Conservation (phyloP, 2,329 filamentous ascomycete species). For the Pseudocercospora macadamiae region DNA sequence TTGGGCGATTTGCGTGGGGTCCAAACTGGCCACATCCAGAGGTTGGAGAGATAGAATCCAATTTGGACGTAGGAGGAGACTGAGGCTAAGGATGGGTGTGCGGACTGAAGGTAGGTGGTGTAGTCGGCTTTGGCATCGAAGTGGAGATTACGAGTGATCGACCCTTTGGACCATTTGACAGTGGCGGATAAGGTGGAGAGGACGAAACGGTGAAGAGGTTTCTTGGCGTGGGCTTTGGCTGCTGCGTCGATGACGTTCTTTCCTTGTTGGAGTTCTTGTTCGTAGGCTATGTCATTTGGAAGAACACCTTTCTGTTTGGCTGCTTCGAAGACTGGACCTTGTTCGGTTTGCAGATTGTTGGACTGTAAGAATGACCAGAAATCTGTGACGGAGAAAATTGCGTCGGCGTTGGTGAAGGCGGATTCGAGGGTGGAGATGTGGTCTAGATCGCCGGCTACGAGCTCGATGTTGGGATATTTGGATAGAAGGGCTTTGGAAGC, state of each 20-base stretch:
- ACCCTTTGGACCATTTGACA: constrained; percentile 44
- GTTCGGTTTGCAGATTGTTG: not conserved
- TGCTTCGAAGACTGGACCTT: constrained; percentile 11
- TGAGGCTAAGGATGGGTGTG: constrained; percentile 21
- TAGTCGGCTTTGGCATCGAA: constrained; percentile 37
- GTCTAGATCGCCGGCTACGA: constrained; percentile 40
- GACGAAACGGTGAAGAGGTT: constrained; percentile 40
- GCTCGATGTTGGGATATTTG: constrained; percentile 40
- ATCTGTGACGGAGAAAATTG: constrained; percentile 45
- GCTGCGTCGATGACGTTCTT: constrained; percentile 37
- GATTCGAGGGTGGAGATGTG: constrained; percentile 33
- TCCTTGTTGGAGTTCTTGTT: constrained; percentile 33
- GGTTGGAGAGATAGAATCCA: constrained; percentile 42
- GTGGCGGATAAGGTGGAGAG: constrained; percentile 44
- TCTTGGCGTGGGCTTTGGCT: constrained; percentile 4
- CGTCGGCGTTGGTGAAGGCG: constrained; percentile 41
- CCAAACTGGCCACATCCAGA: constrained; percentile 15
- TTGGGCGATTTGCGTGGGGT: constrained; percentile 19
- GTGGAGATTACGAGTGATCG: constrained; percentile 45
- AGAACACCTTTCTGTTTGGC: constrained; percentile 29
- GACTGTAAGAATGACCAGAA: constrained; percentile 30
- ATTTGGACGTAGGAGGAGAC: constrained; percentile 40
- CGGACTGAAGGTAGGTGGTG: constrained; percentile 32
- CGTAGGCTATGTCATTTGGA: constrained; percentile 27
- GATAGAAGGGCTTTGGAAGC: constrained; percentile 34